phyloP scores from a whole-genome alignment of 345 rosid species.

The Arabis alpina region DNA sequence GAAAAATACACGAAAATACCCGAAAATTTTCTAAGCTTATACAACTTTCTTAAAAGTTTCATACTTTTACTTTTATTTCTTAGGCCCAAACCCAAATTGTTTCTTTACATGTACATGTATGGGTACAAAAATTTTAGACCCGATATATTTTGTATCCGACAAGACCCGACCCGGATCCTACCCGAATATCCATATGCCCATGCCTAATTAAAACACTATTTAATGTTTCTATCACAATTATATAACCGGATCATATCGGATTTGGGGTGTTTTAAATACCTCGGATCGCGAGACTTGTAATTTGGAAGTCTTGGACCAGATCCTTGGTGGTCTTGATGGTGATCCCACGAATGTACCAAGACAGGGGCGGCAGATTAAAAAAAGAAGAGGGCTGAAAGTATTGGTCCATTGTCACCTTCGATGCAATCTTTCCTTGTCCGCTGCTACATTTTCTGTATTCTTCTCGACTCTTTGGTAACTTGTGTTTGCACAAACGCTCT shows the following conservation, averaged over 20 bases:
- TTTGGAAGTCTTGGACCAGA: slow-evolving; percentile 55
- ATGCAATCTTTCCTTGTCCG: slow-evolving; percentile 75
- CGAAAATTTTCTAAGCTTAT: no score
- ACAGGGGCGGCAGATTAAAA: slow-evolving; percentile 75
- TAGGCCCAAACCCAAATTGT: no score
- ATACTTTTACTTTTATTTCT: no score
- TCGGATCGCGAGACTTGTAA: neutral
- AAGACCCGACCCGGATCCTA: no score
- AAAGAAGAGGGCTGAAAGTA: slow-evolving; percentile 66
- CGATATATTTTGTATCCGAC: no score
- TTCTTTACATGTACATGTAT: no score
- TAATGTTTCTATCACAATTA: neutral
- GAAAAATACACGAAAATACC: no score
- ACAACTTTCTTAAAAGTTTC: no score
- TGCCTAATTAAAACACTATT: no score
- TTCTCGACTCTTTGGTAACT: slow-evolving; percentile 58
- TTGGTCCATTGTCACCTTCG: slow-evolving; percentile 69
- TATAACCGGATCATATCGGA: neutral
- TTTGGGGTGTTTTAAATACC: neutral
- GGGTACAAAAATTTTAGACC: no score
- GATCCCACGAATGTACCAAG: slow-evolving; percentile 75
- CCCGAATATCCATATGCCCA: no score
- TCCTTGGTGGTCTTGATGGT: slow-evolving; percentile 64
- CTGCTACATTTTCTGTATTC: slow-evolving; percentile 66
- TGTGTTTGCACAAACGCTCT: slow-evolving; percentile 59